phyloP scores from a whole-genome alignment of 202 grass and related monocot genomes.

The Bolboschoenoplectus hybrid region DNA sequence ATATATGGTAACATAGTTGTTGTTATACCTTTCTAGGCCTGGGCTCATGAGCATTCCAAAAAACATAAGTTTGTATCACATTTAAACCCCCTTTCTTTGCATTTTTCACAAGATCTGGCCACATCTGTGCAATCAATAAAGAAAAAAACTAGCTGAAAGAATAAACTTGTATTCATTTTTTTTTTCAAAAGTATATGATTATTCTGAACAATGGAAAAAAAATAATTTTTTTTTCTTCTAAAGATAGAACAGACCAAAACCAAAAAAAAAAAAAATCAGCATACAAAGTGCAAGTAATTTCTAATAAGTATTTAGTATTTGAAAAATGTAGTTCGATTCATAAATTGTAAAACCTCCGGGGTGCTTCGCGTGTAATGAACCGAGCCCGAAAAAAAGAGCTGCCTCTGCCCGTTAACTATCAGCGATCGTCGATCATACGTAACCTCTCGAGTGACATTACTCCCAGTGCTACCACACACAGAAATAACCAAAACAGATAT shows the following conservation, averaged over 20 bases:
- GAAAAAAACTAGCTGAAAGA: background rate
- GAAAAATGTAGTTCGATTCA: background rate
- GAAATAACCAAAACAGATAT: background rate
- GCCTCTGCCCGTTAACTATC: constrained; percentile 64
- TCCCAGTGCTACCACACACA: constrained; percentile 37
- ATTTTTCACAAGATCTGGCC: constrained; percentile 88
- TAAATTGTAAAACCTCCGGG: constrained; percentile 38
- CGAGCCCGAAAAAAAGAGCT: constrained; percentile 76
- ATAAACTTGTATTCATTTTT: background rate
- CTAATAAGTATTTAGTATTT: background rate
- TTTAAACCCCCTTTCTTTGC: constrained; percentile 94
- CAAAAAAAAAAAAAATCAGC: background rate
- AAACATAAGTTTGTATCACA: constrained; percentile 96
- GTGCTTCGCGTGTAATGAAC: constrained; percentile 89
- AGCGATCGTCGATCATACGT: constrained; percentile 74
- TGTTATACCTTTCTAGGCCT: constrained; percentile 52
- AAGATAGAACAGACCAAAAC: background rate
- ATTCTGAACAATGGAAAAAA: background rate
- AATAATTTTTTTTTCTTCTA: background rate
- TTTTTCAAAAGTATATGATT: background rate
- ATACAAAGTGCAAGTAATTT: background rate
- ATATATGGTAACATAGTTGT: background rate
- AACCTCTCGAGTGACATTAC: constrained; percentile 44
- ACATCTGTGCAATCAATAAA: constrained; percentile 61
- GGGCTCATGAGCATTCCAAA: constrained; percentile 96